phyloP scores from a whole-genome alignment of 129 eudicot genomes.

The Dittrichia graveolens region DNA sequence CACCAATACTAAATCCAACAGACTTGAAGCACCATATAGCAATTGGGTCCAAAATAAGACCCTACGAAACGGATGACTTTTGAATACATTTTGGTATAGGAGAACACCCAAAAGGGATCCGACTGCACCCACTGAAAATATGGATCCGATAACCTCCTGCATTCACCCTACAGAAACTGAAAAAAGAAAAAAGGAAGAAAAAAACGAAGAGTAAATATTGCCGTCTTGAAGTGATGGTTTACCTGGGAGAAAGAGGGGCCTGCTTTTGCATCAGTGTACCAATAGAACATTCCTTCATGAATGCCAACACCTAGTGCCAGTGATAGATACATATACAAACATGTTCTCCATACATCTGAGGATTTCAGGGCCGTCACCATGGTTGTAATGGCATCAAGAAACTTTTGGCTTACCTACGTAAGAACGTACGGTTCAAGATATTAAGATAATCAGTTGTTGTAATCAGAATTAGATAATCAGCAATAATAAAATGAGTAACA shows the following conservation, averaged over 20 bases:
- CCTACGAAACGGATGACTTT: conserved; percentile 60
- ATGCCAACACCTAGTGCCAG: conserved; percentile 70
- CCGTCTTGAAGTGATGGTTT: neutral
- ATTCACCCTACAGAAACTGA: conserved; percentile 19
- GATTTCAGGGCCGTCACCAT: conserved; percentile 73
- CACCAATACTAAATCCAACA: conserved; percentile 70
- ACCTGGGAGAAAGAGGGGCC: conserved; percentile 97
- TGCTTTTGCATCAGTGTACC: conserved; percentile 76
- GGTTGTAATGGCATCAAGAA: conserved; percentile 67
- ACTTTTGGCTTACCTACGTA: conserved; percentile 63
- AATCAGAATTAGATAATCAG: no score
- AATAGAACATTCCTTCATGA: conserved; percentile 95
- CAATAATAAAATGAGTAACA: neutral
- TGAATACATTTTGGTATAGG: conserved; percentile 73
- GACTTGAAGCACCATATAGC: conserved; percentile 61
- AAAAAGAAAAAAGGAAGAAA: no score
- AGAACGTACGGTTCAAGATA: conserved; percentile 8
- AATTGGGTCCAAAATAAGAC: conserved; percentile 81
- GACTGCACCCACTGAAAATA: conserved; percentile 75
- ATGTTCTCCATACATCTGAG: conserved; percentile 87
- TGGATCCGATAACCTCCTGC: conserved; percentile 83
- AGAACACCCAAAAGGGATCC: conserved; percentile 84
- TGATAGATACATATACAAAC: conserved; percentile 90
- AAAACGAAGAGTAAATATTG: neutral
- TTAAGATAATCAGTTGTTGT: neutral